These are phyloP conservation scores for Crotalaria pallida DNA, from an alignment of 306 rosid genomes.

Conservation along the genomic window DNA sequence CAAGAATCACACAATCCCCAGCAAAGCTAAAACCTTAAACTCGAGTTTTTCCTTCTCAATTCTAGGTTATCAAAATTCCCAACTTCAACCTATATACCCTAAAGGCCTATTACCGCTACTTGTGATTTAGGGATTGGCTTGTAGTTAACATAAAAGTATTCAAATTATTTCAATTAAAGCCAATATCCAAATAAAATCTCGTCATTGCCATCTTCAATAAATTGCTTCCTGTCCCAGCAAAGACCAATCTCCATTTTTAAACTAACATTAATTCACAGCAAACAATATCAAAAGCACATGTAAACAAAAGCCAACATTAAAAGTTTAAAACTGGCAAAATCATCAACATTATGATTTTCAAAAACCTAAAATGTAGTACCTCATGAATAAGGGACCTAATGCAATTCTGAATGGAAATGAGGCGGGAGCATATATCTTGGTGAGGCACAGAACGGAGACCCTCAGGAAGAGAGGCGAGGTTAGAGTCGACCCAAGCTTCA, in stretches of 20 bases:
- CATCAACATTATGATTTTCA: too few species aligned
- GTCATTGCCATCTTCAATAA: neutral
- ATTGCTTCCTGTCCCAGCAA: neutral
- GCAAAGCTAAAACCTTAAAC: neutral
- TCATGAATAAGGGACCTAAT: slow-evolving; percentile 51
- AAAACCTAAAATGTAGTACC: too few species aligned
- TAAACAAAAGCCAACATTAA: neutral
- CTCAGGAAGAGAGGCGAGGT: slow-evolving; percentile 56
- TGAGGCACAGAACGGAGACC: slow-evolving; percentile 91
- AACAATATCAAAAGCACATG: neutral
- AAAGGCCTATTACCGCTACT: too few species aligned
- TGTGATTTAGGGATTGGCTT: neutral
- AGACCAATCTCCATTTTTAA: neutral
- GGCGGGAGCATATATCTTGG: slow-evolving; percentile 66
- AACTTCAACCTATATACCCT: neutral
- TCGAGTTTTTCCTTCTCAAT: neutral
- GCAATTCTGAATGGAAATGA: slow-evolving; percentile 76
- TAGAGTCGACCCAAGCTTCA: slow-evolving; percentile 87
- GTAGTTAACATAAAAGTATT: neutral
- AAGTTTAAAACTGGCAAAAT: neutral
- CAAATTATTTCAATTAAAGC: neutral
- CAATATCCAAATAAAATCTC: neutral
- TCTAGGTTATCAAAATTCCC: neutral
- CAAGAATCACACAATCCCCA: neutral
- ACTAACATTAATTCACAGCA: neutral